Base-by-base conservation (phyloP, 2,329 filamentous ascomycete species). In the Rhinocladiella mackenziei region DNA sequence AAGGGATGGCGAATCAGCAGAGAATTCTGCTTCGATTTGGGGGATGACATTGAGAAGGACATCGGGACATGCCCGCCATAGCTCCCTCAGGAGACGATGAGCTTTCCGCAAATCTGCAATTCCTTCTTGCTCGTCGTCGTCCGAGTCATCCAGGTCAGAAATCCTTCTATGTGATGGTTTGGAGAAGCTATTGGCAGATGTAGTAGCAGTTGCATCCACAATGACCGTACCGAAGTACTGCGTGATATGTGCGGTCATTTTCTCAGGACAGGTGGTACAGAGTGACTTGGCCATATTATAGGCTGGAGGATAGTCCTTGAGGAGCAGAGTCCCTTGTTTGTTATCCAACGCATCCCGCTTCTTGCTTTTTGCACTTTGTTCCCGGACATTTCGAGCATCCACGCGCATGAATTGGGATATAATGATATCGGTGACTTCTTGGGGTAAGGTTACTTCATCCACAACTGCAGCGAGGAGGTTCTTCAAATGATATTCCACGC, bases 161-260 rank as follows among this genome's bases (percentile, higher is more conserved):
- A 62, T 57, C 43, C 65, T 69, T 44, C 70, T 62, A 48, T 69
- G 71, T 19, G 56, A 53, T 18, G 60, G 56, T 52, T 68, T 73
- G 18, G 58, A 59, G 13, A 53, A 43, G 3, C 77, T 78, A 28
- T 49, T 44, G n/a, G 36, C 34, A 3, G 38, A 39, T 10, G 44
- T 31, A 5, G 50, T 41, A 11, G 45, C 39, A 26, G 82, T 89
- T 3, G 89, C 86, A 60, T 96, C 89, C 50, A 97, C 81, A 45
- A 98, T 94, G 39, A 97, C 89, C 44, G 94, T 89, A 65, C 89
- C 94, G 64, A 98, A 98, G 64, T 97, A 98, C 60, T 94, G 89
- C 55, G 88, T 91, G 43, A 97, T 84, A 56, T 94, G 88, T 50
- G 89, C 84, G 1, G 88, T 84, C 91, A 98, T 96, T 66, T 94